phyloP scores from a whole-genome alignment of 164 flowering plant species.

The Aristolochia californica region DNA sequence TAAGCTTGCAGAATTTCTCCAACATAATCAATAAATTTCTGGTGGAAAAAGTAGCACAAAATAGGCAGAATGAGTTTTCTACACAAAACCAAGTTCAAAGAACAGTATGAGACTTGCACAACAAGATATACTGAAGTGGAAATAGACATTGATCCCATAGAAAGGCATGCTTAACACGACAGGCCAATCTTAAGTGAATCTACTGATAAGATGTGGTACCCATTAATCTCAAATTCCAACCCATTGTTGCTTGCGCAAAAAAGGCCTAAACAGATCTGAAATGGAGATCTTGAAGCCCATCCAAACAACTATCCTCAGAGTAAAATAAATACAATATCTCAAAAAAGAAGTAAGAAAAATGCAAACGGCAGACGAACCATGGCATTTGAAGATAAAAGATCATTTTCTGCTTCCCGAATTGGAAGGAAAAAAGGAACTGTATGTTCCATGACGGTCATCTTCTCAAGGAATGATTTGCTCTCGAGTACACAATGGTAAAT shows the following conservation, averaged over 20 bases:
- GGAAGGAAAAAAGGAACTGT: conserved; percentile 96
- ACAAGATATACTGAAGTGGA: conserved; percentile 3
- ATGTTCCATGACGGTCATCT: conserved; percentile 90
- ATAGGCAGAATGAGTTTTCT: not conserved
- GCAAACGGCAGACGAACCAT: conserved; percentile 34
- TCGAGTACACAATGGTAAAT: conserved; percentile 87
- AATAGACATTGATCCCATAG: conserved; percentile 3
- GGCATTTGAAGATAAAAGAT: conserved; percentile 82
- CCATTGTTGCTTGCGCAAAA: no score
- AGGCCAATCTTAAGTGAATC: no score
- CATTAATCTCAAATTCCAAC: no score
- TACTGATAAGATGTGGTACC: no score
- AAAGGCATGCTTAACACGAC: no score
- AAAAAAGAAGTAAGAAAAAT: no score
- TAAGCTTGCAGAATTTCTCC: conserved; percentile 91
- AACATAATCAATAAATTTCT: conserved; percentile 90
- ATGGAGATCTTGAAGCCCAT: no score
- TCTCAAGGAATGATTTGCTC: conserved; percentile 95
- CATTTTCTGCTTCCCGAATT: conserved; percentile 83
- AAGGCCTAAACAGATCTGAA: no score
- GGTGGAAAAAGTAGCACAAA: conserved; percentile 12
- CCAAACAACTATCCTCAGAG: no score
- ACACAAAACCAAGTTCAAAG: not conserved
- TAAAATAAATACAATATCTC: no score
- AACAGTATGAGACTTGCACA: not conserved